Evolutionary conservation across 169 alveolate species (phyloP).

Genomic region (Eimeria necatrix): DNA sequence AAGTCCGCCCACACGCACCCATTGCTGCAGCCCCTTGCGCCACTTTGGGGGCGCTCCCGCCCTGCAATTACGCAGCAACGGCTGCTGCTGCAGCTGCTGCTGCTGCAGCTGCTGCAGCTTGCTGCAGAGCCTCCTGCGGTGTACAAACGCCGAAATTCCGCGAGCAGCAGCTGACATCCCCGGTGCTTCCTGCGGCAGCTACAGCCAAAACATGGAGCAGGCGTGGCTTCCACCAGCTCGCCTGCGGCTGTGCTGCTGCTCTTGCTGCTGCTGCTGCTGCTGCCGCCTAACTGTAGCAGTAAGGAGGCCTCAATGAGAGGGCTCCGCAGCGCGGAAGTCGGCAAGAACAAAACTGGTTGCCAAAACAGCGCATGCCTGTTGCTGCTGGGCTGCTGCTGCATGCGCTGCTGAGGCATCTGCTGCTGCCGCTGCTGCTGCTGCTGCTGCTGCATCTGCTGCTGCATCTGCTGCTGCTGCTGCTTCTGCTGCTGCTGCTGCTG

Average conservation of each 20-base stretch:
- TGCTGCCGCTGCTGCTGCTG: conserved; percentile 41
- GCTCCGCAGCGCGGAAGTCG: neutral
- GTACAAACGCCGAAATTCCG: conserved; percentile 19
- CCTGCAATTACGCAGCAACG: neutral
- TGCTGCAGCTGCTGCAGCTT: conserved; percentile 46
- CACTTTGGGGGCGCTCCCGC: neutral
- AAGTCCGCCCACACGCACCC: neutral
- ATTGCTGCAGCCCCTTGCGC: conserved; percentile 13
- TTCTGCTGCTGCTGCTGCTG: neutral
- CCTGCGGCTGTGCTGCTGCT: neutral
- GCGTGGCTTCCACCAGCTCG: neutral
- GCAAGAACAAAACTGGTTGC: conserved; percentile 16
- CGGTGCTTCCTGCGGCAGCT: conserved; percentile 63
- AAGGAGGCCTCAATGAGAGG: conserved; percentile 22
- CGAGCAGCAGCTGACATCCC: conserved; percentile 35
- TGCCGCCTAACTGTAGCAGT: conserved; percentile 18
- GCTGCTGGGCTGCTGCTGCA: conserved; percentile 1
- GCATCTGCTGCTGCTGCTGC: neutral
- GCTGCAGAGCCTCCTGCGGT: conserved; percentile 12
- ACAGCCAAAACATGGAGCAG: neutral
- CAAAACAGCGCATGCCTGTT: neutral
- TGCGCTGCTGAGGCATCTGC: neutral
- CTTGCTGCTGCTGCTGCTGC: conserved; percentile 19
- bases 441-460: neutral
- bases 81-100: conserved; percentile 8